Evolutionary conservation across 306 rosid genomes (phyloP).

Genomic region (Erythrophleum fordii): DNA sequence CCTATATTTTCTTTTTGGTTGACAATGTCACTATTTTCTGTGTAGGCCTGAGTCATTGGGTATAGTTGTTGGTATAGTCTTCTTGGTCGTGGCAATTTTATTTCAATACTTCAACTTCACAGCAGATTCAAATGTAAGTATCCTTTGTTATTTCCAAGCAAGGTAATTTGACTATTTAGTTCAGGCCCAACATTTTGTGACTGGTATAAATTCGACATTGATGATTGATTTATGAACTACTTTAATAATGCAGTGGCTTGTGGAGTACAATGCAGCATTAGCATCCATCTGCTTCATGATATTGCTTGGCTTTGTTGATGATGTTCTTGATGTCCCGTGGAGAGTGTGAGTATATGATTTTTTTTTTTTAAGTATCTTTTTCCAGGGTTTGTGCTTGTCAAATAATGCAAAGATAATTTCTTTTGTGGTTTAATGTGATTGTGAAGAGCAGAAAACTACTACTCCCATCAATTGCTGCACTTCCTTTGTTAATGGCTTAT

Average conservation of each 20-base stretch:
- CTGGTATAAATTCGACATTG: constrained; percentile 14
- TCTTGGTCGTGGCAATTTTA: constrained; percentile 77
- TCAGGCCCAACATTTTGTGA: background rate
- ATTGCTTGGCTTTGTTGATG: constrained; percentile 96
- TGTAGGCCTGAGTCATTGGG: constrained; percentile 97
- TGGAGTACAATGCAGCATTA: constrained; percentile 95
- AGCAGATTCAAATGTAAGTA: constrained; percentile 84
- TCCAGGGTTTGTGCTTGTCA: constrained; percentile 19
- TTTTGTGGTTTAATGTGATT: constrained; percentile 39
- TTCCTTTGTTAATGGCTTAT: constrained; percentile 97
- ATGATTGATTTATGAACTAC: constrained; percentile 27
- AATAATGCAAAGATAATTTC: constrained; percentile 35
- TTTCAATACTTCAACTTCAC: constrained; percentile 94
- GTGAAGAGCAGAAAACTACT: constrained; percentile 80
- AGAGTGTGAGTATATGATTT: constrained; percentile 82
- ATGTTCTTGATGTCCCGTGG: constrained; percentile 98
- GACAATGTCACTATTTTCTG: constrained; percentile 30
- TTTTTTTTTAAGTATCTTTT: constrained; percentile 29
- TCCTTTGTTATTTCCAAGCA: background rate
- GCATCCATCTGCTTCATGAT: constrained; percentile 91
- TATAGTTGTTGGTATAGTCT: constrained; percentile 84
- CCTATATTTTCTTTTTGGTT: background rate
- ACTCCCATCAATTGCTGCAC: constrained; percentile 92
- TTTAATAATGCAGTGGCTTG: constrained; percentile 89
- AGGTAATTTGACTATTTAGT: background rate